Evolutionary conservation across 768 basidiomycete species (phyloP), one percentile per base, ranked within the genome.

Genomic region (Trametes villosa): DNA sequence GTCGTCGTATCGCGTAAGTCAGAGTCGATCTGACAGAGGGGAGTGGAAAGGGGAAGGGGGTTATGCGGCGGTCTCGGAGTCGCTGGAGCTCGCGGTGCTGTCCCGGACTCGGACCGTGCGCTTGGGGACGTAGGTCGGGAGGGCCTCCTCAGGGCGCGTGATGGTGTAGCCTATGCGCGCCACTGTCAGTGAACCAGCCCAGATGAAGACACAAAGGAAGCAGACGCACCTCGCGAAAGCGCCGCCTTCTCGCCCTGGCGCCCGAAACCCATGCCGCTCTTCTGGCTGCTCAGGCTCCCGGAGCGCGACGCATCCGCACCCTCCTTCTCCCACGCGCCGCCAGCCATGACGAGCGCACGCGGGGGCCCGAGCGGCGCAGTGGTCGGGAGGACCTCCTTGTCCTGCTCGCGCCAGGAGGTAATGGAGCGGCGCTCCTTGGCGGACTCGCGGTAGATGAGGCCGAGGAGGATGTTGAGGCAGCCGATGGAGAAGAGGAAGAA

Each of bases 401-500:
- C 68, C 45, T 83, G 79, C 51, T 80, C 80, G 62, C 84, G 80
- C 90, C 88, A 91, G n/a, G 83, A 76, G n/a, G 81, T 82, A 70
- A 92, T 75, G 22, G 85, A 86, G 44, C 91, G 87, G 65, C 83
- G 85, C 64, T 75, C 64, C 74, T 89, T 92, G 64, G 82, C 86
- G 3, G 72, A 74, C 64, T 86, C 83, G 63, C 88, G 86, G 84
- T 89, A 93, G 73, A 92, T 80, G 70, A 94, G 84, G 31, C 91
- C 67, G 62, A 67, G 64, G 59, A 94, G 72, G 62, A 94, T 86
- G 78, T 96, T 94, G 53, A 96, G 75, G 74, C 92, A 94, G 22
- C 94, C 94, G 59, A 96, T 69, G 53, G 92, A 84, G 78, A 96
- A 96, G 63, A 96, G 83, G 79, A 96, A 88, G 81, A 96, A 96